These are phyloP conservation scores for Melanomma pulvis-pyrius DNA, from an alignment of 495 filamentous ascomycete species.

Conservation along the genomic window DNA sequence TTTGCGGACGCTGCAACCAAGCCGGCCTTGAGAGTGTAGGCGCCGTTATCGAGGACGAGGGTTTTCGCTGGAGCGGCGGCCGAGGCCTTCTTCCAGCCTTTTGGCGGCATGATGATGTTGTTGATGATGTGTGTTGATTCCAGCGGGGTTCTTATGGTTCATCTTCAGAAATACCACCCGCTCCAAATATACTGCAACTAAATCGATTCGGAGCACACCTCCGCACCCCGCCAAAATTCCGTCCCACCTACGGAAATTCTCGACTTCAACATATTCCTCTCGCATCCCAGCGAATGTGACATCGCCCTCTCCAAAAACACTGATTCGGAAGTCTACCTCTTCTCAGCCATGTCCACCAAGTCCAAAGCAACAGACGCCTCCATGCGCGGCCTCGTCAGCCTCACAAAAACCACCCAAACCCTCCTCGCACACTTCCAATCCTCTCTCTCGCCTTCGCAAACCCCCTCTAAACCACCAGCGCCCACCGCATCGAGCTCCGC, in stretches of 20 bases:
- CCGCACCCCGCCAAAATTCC: not conserved
- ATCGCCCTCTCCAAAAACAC: not conserved
- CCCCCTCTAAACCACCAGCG: conserved; percentile 44
- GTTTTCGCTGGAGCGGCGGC: conserved; percentile 58
- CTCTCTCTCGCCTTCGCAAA: conserved; percentile 38
- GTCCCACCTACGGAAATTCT: not conserved
- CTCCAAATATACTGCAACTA: not conserved
- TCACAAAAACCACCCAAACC: conserved; percentile 40
- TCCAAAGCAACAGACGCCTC: conserved; percentile 3
- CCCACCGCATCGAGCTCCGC: conserved; percentile 42
- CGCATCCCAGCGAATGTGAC: not conserved
- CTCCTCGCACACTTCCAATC: conserved; percentile 41
- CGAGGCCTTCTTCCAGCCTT: conserved; percentile 29
- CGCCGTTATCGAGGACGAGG: conserved; percentile 92
- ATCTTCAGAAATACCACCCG: not conserved
- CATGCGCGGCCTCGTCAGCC: conserved; percentile 35
- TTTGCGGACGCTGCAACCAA: conserved; percentile 55
- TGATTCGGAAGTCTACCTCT: not conserved
- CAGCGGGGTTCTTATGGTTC: too few species aligned
- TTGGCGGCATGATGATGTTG: conserved; percentile 23
- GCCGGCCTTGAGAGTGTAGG: conserved; percentile 90
- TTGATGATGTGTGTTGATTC: not conserved
- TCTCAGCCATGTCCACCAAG: conserved; percentile 3
- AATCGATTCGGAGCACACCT: not conserved
- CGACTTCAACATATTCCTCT: not conserved